Base-by-base conservation (phyloP, 1,284 basidiomycete genomes). In the Xanthoconium separans region DNA sequence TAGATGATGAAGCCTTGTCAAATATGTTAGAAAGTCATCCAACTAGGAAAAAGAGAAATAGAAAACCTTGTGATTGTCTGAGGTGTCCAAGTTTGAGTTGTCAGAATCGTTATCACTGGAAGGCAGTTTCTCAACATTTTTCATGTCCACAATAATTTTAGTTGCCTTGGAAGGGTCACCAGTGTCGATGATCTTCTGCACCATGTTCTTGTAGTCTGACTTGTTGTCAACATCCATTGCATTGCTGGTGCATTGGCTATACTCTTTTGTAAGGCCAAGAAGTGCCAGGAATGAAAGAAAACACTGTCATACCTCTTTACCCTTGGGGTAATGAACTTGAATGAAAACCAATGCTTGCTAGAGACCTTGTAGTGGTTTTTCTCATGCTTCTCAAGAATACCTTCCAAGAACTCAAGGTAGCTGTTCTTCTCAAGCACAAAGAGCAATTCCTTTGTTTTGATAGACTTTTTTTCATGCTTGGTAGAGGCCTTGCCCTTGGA, bases 151-250 rank as follows among this genome's bases (percentile, higher is more conserved):
- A 4, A 34, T 15, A 16, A 34, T 7, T 2, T 34, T 34, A 0
- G 4, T 34, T 2, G 6, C n/a, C n/a, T n/a, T n/a, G n/a, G n/a
- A n/a, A n/a, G n/a, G n/a, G n/a, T n/a, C n/a, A n/a, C n/a, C n/a
- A n/a, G n/a, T n/a, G n/a, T n/a, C n/a, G n/a, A n/a, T n/a, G n/a
- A 61, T 50, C 6, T 60, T 54, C 13, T 44, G 31, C 2, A 54
- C 59, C 44, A 64, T 53, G 5, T 60, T 52, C 13, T 56, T 50
- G 43, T 59, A 63, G 44, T 65, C 57, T 2, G 33, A 22, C 10
- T 41, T 9, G 34, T 58, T 58, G 13, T 65, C 53, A 12, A 65
- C 44, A 24, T 57, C 49, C 46, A 58, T 58, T 13, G 40, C 55
- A 10, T 58, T 43, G 42, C 10, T 40, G 4, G 9, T 2, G 12